Base-by-base conservation (phyloP, 352 stramenopile genomes). In the Phytopythium vexans region DNA sequence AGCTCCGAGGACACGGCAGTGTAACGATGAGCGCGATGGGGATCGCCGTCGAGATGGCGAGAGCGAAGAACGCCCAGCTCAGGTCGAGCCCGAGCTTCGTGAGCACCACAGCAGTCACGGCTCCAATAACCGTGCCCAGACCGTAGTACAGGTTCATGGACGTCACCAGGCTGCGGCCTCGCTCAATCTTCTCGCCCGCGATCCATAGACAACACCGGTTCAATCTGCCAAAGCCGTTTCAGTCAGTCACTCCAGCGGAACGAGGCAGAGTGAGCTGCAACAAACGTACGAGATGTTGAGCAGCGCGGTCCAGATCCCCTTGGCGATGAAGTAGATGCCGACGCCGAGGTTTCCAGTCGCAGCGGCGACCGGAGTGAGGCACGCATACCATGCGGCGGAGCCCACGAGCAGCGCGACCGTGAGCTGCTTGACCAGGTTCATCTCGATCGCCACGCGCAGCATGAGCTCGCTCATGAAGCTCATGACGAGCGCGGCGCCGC, bases 401-500 rank as follows among this genome's bases (percentile, higher is more conserved):
- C 64, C 75, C 47, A 86, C 43, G 38, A 91, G 51, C 49, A 89
- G 52, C 32, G 67, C 68, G 38, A 86, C 65, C 35, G 82, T 79
- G 38, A 91, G 48, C 54, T 87, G 79, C 72, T 89, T 91, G 61
- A 91, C 76, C 3, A 86, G 66, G 16, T 83, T 62, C 59, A 72
- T 84, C 62, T 91, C 74, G 43, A 79, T 82, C 36, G 73, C 68
- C 12, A 75, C 78, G 32, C 70, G 86, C 21, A 91, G 71, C 60
- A 89, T 68, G 49, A 91, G 68, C 55, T 91, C 81, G 45, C 81
- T 89, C 72, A 91, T 82, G 51, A 88, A 89, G 54, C 71, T 85
- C 77, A 86, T 85, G 54, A 91, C 55, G 36, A 91, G 69, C 38
- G 78, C 81, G 0, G 81, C 75, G 32, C 75, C 81, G 55, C 81